Evolutionary conservation across 495 filamentous ascomycete genomes (phyloP).

Genomic region (Rusavskia elegans): DNA sequence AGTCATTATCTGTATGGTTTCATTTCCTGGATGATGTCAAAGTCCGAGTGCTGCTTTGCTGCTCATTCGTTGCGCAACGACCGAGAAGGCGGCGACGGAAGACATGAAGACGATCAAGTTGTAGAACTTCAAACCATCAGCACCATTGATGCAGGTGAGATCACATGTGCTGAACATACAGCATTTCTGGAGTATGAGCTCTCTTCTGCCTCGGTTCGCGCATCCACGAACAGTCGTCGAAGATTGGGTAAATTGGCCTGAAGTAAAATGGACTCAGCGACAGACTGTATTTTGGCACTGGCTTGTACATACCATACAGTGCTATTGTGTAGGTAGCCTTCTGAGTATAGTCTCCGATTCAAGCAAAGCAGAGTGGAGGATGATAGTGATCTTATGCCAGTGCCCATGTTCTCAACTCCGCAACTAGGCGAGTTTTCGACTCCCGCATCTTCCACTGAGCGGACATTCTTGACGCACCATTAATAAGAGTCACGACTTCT

Average conservation of each 20-base stretch:
- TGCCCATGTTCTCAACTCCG: too few relatives aligned
- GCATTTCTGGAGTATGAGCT: constrained; percentile 86
- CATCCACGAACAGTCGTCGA: constrained; percentile 89
- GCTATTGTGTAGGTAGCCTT: too few relatives aligned
- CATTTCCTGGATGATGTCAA: background rate
- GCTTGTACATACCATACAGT: constrained; percentile 1
- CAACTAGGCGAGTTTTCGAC: too few relatives aligned
- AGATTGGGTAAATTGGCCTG: constrained; percentile 88
- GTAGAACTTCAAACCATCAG: constrained; percentile 55
- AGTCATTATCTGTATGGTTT: background rate
- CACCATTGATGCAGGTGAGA: background rate
- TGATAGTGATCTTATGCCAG: too few relatives aligned
- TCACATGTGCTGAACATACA: constrained; percentile 33
- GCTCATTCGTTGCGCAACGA: constrained; percentile 66
- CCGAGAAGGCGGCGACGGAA: constrained; percentile 81
- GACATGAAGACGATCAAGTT: constrained; percentile 93
- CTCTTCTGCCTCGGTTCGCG: constrained; percentile 84
- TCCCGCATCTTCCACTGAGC: too few relatives aligned
- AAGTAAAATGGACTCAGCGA: background rate
- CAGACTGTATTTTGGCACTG: background rate
- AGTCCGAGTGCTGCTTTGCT: constrained; percentile 16
- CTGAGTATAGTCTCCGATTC: too few relatives aligned
- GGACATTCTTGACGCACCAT: too few relatives aligned
- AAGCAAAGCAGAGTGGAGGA: too few relatives aligned
- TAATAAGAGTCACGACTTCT: too few relatives aligned